Conservation (phyloP, 805 yeast genomes). For the Candida glaebosa region DNA sequence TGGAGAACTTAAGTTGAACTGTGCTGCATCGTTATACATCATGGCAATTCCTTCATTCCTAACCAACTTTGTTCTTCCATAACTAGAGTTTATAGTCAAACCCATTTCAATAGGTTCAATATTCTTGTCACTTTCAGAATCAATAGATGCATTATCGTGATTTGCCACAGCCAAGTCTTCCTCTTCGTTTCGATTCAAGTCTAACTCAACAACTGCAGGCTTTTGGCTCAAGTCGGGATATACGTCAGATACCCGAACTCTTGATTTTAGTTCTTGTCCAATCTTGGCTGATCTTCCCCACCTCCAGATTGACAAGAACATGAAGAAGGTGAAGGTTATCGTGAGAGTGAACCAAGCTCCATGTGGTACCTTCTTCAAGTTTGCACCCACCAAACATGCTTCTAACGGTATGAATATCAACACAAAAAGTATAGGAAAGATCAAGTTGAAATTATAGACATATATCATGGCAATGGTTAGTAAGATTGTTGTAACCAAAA, state of each 20-base stretch:
- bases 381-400: constrained; percentile 42
- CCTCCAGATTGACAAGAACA: constrained; percentile 45
- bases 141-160: background rate
- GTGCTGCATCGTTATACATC: constrained; percentile 36
- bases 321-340: constrained; percentile 36
- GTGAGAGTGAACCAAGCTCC: constrained; percentile 64
- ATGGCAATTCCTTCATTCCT: constrained; percentile 38
- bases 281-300: constrained; percentile 43
- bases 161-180: constrained; percentile 1
- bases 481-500: constrained; percentile 48
- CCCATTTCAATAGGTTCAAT: background rate
- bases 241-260: constrained; percentile 33
- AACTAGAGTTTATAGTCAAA: constrained; percentile 15
- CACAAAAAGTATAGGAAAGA: constrained; percentile 32
- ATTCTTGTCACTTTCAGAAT: constrained; percentile 3
- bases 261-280: constrained; percentile 30
- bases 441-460: constrained; percentile 37
- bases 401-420: constrained; percentile 47
- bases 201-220: constrained; percentile 6
- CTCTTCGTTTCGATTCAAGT: background rate
- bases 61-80: constrained; percentile 16
- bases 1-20: constrained; percentile 36
- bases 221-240: constrained; percentile 17
- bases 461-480: constrained; percentile 42
- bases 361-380: constrained; percentile 48